Conservation (phyloP, 2,329 filamentous ascomycete genomes). For the Aspergillus awamori region DNA sequence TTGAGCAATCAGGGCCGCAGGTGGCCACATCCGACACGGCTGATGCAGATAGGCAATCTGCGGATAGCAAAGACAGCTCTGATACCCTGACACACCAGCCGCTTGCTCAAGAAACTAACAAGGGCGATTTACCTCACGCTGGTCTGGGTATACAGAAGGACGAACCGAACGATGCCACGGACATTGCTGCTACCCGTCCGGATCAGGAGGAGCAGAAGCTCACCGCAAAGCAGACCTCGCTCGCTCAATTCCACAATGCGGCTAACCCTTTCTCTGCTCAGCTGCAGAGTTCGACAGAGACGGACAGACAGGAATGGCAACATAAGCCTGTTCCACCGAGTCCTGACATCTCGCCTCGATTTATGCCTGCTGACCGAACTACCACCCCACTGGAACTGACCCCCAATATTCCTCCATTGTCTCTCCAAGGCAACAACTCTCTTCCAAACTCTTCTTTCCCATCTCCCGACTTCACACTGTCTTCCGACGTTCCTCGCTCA, state of each 20-base stretch:
- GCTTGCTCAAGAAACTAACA: constrained; percentile 9
- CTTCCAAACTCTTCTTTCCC: constrained; percentile 48
- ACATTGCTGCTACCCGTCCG: neutral
- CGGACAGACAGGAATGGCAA: constrained; percentile 35
- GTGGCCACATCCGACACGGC: constrained; percentile 10
- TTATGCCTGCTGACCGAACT: constrained; percentile 41
- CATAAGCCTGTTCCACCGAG: constrained; percentile 31
- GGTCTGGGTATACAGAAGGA: constrained; percentile 36
- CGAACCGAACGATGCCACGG: constrained; percentile 11
- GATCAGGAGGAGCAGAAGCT: constrained; percentile 5
- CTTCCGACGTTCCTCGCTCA: constrained; percentile 45
- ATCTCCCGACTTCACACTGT: constrained; percentile 47
- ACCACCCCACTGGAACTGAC: constrained; percentile 47
- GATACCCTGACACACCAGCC: constrained; percentile 32
- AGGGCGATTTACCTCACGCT: constrained; percentile 17
- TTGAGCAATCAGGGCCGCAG: constrained; percentile 14
- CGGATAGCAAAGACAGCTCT: constrained; percentile 29
- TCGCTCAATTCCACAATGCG: constrained; percentile 20
- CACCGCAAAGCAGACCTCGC: constrained; percentile 7
- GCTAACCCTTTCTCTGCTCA: constrained; percentile 27
- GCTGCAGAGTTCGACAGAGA: constrained; percentile 33
- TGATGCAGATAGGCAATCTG: constrained; percentile 26
- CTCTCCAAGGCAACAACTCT: constrained; percentile 42
- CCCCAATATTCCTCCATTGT: constrained; percentile 43
- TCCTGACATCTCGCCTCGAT: constrained; percentile 42